Conservation (phyloP, 2,329 filamentous ascomycete genomes). For the Cladosporium sp. region DNA sequence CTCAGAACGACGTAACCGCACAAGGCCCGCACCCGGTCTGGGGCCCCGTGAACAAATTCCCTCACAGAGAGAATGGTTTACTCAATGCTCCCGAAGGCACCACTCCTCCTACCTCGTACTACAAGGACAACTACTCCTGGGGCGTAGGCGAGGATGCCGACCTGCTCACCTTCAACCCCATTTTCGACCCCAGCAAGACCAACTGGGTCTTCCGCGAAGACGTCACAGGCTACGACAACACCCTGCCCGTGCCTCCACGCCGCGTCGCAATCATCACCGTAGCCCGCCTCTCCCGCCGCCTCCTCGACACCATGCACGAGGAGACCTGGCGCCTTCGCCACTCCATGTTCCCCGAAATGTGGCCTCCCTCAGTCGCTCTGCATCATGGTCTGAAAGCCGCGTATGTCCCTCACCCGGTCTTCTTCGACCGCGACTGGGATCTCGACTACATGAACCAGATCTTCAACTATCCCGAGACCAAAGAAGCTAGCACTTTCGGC, state of each 20-base stretch:
- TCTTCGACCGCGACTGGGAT: conserved; percentile 70
- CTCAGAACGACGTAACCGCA: conserved; percentile 49
- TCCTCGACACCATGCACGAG: conserved; percentile 72
- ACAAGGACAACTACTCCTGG: conserved; percentile 67
- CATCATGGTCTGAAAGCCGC: conserved; percentile 76
- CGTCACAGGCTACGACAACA: conserved; percentile 61
- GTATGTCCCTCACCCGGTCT: conserved; percentile 73
- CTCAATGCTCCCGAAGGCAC: conserved; percentile 60
- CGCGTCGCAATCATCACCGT: conserved; percentile 76
- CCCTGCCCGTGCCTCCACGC: conserved; percentile 58
- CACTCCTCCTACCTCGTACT: conserved; percentile 55
- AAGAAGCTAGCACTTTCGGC: conserved; percentile 45
- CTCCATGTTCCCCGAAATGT: conserved; percentile 74
- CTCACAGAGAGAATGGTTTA: conserved; percentile 41
- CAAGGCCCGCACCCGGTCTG: conserved; percentile 56
- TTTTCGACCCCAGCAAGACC: conserved; percentile 69
- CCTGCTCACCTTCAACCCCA: conserved; percentile 70
- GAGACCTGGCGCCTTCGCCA: conserved; percentile 71
- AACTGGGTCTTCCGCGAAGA: conserved; percentile 69
- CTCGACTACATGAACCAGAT: conserved; percentile 43
- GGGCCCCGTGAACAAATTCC: conserved; percentile 51
- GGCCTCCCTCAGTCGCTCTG: conserved; percentile 66
- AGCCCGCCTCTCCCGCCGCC: conserved; percentile 64
- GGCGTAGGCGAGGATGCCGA: conserved; percentile 73
- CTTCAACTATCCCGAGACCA: conserved; percentile 46